Base-by-base conservation (phyloP, 306 rosid genomes). In the Vigna angularis region DNA sequence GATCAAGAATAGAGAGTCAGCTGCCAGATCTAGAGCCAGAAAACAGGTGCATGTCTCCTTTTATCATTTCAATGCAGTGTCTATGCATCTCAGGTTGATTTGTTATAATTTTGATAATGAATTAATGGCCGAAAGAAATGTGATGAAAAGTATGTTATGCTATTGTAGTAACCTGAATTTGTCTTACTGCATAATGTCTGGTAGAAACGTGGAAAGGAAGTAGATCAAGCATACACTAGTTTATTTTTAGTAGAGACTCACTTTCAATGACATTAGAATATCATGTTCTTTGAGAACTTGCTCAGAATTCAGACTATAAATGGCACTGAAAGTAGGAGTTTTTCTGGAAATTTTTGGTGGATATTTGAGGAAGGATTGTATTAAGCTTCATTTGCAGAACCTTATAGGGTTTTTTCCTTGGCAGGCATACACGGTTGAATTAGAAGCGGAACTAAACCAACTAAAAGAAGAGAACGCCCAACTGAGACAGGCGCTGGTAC, bases 1-100 rank as follows among this genome's bases (percentile, higher is more conserved):
- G 98, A 95, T 95, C 22, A 92, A 95, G 90, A 95, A 92, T 66
- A 86, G 98, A 79, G 98, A 95, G 49, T 95, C 98, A 0, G 98
- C 98, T 0, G 98, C 98, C 3, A 89, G 98, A 78, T 95, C 98
- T 18, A 88, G 98, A 87, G 98, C 98, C 45, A 87, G 97, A 85
- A 95, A 92, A 89, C 98, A 95, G 95, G 96, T 93, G n/a, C 65
- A 5, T 61, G 45, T 17, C 24, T 55, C 20, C n/a, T 26, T 72
- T 56, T n/a, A 8, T 20, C 47, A 70, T 30, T 70, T 42, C 62
- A 18, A 17, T 52, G 12, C 58, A 44, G 13, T 42, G 49, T 8
- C 28, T 38, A 17, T 9, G 18, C 8, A 22, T 12, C 4, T 34
- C 47, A 1, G 16, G 20, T 30, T 30, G 28, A 26, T 26, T 26